Conservation (phyloP, 176 grass and related monocot genomes). For the Urochloa ruziziensis region DNA sequence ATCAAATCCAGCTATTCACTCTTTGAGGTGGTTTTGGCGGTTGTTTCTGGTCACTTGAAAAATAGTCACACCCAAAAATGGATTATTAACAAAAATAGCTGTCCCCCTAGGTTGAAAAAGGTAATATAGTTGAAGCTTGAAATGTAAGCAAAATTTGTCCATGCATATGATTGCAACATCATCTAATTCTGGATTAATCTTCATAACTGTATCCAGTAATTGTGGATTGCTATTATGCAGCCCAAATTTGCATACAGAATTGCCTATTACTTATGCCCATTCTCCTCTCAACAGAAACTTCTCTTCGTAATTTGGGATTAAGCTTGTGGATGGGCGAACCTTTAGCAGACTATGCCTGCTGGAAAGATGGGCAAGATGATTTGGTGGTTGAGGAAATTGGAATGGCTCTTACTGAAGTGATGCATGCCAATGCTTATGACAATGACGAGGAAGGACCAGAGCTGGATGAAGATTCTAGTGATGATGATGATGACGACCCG, state of each 20-base stretch:
- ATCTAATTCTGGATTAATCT: not conserved
- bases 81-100: not conserved
- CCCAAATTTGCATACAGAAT: not conserved
- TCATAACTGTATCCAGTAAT: not conserved
- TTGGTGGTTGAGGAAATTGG: slow-evolving; percentile 47
- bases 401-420: slow-evolving; percentile 45
- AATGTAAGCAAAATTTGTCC: not conserved
- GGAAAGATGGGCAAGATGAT: slow-evolving; percentile 41
- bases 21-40: not conserved
- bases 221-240: not conserved
- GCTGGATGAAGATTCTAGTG: slow-evolving; percentile 35
- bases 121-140: not conserved
- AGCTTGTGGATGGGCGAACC: slow-evolving; percentile 69
- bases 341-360: slow-evolving; percentile 40
- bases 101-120: not conserved
- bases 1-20: not conserved
- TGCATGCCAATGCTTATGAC: slow-evolving; percentile 25
- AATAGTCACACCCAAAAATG: not conserved
- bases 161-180: not conserved
- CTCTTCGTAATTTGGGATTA: slow-evolving; percentile 25
- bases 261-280: not conserved
- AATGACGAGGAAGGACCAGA: slow-evolving; percentile 29
- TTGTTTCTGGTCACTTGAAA: not conserved
- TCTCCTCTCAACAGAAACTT: slow-evolving; percentile 18
- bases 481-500: slow-evolving; percentile 25